Evolutionary conservation across 495 filamentous ascomycete genomes (phyloP).

Genomic region (Penicillium manginii): DNA sequence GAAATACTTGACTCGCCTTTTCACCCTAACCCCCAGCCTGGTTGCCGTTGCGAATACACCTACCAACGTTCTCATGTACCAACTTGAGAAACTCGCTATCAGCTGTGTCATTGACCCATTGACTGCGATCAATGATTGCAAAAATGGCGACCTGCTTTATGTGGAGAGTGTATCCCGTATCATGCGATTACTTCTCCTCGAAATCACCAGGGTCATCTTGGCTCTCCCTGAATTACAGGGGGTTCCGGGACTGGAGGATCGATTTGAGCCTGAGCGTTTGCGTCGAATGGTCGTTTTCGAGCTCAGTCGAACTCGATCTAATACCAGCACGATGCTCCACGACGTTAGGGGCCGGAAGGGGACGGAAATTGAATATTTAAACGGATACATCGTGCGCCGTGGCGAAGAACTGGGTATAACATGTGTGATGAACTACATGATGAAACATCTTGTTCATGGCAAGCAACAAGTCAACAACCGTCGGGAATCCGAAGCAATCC

Average conservation of each 20-base stretch:
- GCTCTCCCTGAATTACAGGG: constrained; percentile 68
- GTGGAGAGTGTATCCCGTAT: constrained; percentile 58
- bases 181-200: constrained; percentile 65
- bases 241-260: constrained; percentile 58
- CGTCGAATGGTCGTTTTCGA: constrained; percentile 59
- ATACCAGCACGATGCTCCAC: constrained; percentile 81
- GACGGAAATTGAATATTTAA: constrained; percentile 84
- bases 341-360: constrained; percentile 64
- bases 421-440: constrained; percentile 68
- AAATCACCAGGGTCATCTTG: constrained; percentile 65
- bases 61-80: constrained; percentile 51
- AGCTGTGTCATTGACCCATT: constrained; percentile 83
- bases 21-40: constrained; percentile 53
- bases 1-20: constrained; percentile 53
- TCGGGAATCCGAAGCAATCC: constrained; percentile 36
- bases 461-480: constrained; percentile 26
- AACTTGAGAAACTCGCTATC: constrained; percentile 80
- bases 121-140: constrained; percentile 70
- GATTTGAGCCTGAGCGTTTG: constrained; percentile 60
- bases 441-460: constrained; percentile 59
- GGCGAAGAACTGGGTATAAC: constrained; percentile 69
- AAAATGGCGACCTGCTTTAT: constrained; percentile 73
- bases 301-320: constrained; percentile 63
- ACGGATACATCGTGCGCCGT: constrained; percentile 76
- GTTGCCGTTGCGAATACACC: constrained; percentile 51